phyloP scores from a whole-genome alignment of 345 rosid species.

The Schrenkiella parvula region DNA sequence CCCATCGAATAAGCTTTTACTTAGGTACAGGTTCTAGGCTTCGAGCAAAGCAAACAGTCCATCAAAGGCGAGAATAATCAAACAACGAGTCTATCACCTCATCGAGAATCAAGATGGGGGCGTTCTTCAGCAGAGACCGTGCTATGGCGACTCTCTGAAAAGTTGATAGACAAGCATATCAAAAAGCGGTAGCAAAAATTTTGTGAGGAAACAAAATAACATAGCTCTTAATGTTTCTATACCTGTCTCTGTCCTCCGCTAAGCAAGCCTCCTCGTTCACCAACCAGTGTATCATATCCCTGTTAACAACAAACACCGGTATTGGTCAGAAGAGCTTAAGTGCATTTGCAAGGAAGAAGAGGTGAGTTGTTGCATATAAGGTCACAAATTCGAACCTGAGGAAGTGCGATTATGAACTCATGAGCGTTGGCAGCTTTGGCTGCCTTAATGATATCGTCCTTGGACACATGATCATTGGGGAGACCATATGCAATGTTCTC shows the following conservation, averaged over 20 bases:
- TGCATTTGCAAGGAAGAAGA: not conserved
- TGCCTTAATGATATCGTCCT: conserved; percentile 84
- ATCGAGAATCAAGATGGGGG: conserved; percentile 79
- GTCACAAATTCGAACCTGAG: conserved; percentile 50
- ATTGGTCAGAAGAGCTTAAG: conserved; percentile 12
- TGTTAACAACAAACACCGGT: conserved; percentile 34
- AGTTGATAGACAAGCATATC: conserved; percentile 3
- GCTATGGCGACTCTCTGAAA: conserved; percentile 91
- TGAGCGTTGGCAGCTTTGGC: conserved; percentile 98
- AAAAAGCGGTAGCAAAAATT: not conserved
- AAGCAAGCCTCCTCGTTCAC: conserved; percentile 88
- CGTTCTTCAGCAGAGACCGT: conserved; percentile 79
- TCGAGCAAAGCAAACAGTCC: not conserved
- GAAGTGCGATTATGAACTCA: conserved; percentile 87
- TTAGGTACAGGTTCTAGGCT: not conserved
- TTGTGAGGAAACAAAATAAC: not conserved
- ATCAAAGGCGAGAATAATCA: not conserved
- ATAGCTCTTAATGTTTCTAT: conserved; percentile 3
- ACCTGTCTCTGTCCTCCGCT: conserved; percentile 99
- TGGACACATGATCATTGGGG: conserved; percentile 83
- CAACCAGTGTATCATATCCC: conserved; percentile 93
- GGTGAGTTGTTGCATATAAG: conserved; percentile 13
- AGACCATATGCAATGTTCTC: conserved; percentile 98
- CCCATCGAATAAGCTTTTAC: not conserved
- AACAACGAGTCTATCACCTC: conserved; percentile 48